Percentiles rank a stretch among this genome's conserved stretches.
These are phyloP conservation scores for Arthroderma uncinatum DNA, from an alignment of 2,329 filamentous ascomycete species.

Conservation along the genomic window DNA sequence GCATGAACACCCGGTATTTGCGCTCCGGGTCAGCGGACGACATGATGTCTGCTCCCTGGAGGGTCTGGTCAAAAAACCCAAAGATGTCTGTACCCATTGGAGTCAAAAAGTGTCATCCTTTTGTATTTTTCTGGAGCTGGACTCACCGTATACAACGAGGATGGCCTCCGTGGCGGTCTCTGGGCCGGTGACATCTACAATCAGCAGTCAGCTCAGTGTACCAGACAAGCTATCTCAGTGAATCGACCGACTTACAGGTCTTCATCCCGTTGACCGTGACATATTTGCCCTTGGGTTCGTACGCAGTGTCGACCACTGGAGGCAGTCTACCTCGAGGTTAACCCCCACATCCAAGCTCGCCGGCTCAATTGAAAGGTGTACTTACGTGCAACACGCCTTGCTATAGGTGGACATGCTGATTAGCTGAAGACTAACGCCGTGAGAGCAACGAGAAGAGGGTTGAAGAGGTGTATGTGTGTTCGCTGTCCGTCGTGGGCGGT, in stretches of 20 bases:
- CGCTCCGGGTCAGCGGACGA: constrained; percentile 52
- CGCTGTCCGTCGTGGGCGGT: neutral
- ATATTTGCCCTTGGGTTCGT: constrained; percentile 48
- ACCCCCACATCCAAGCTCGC: neutral
- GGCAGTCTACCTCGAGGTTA: constrained; percentile 25
- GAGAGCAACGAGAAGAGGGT: neutral
- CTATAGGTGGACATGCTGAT: constrained; percentile 31
- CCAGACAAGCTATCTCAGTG: neutral
- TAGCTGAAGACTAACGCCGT: neutral
- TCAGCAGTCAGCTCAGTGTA: neutral
- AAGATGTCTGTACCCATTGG: constrained; percentile 45
- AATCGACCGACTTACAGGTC: constrained; percentile 39
- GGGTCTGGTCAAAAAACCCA: constrained; percentile 51
- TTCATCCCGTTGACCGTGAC: constrained; percentile 50
- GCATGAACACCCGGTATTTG: constrained; percentile 78
- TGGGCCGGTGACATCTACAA: constrained; percentile 45
- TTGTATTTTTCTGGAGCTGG: neutral
- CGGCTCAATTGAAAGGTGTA: constrained; percentile 5
- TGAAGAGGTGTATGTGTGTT: neutral
- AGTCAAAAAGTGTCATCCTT: neutral
- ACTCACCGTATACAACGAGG: constrained; percentile 43
- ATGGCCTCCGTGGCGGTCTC: constrained; percentile 47
- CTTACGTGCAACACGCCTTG: constrained; percentile 37
- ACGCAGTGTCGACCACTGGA: constrained; percentile 34
- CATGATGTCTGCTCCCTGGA: constrained; percentile 54